Evolutionary conservation across 2,329 filamentous ascomycete species (phyloP), one percentile per base, ranked within the genome.

Genomic region (Fusarium tupiense): DNA sequence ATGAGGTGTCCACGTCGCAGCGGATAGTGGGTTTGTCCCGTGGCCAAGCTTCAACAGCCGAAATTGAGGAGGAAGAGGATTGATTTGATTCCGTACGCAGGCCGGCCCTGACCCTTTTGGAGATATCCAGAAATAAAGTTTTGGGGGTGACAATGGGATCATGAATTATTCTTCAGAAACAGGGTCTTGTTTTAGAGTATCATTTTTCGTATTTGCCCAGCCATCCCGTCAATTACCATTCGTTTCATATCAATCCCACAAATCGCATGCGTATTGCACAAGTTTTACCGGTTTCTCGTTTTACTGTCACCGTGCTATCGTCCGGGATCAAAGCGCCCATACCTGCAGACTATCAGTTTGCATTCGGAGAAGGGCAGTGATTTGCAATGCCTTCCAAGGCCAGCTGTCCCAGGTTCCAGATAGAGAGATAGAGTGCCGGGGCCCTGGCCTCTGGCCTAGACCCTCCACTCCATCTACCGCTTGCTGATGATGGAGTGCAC

Each of bases 41-140:
- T 56, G 64, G 71, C 72, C 47, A 76, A 75, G 74, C 72, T 72
- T 69, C 54, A 61, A 69, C 64, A 78, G 72, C 76, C 76, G 76
- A 77, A 66, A 77, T 77, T 74, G 76, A 53, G 37, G 50, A 59
- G 37, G 50, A 59, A 40, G 37, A 59, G 44, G 37, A 35, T 33
- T 54, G 50, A 56, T 40, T 59, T 54, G 29, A 29, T 29, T 29
- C 29, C 44, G 54, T 38, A 56, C n/a, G 59, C 47, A 53, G 31
- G 16, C 16, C 16, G 16, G 33, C 33, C 47, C 8, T 13, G 29
- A 54, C 49, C 37, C 56, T 44, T 67, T 69, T 47, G 38, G 53
- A 61, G 54, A 67, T 56, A n/a, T 67, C 31, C 49, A 50, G 35
- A 49, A 63, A 73, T 74, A 73, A 31, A 71, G 61, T 71, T 74